A percentile compares a stretch with the other conserved stretches of the same genome.
Conservation (phyloP, 176 grass and related monocot genomes). For the Tillandsia fasciculata region DNA sequence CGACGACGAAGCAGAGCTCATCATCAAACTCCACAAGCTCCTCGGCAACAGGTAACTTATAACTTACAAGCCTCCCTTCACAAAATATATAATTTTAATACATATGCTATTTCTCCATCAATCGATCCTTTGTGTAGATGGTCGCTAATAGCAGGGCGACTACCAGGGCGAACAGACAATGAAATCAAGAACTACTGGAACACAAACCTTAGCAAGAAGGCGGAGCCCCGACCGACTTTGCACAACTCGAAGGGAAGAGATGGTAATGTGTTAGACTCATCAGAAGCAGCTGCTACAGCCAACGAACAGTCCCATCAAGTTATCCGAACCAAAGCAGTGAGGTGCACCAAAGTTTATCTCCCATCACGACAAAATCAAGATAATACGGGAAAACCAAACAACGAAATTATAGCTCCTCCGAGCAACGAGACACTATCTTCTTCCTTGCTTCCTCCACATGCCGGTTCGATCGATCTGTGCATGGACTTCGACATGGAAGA, state of each 20-base stretch:
- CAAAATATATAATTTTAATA: too few species aligned
- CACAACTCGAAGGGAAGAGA: background rate
- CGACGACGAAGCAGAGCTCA: conserved; percentile 29
- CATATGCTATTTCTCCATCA: too few species aligned
- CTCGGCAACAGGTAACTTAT: conserved; percentile 19
- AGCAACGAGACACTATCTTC: background rate
- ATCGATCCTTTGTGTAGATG: conserved; percentile 6
- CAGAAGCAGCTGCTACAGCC: background rate
- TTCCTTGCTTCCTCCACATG: conserved; percentile 2
- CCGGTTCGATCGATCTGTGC: background rate
- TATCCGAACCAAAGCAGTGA: conserved; percentile 25
- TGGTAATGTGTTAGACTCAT: background rate
- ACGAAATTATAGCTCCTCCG: background rate
- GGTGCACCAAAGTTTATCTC: conserved; percentile 29
- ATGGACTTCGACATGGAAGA: conserved; percentile 25
- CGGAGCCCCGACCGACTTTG: background rate
- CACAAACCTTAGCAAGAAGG: conserved; percentile 29
- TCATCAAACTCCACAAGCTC: conserved; percentile 33
- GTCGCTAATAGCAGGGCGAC: conserved; percentile 33
- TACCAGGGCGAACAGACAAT: conserved; percentile 20
- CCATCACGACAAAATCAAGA: background rate
- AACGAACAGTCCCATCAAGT: conserved; percentile 2
- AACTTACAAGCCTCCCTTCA: too few species aligned
- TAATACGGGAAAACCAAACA: too few species aligned
- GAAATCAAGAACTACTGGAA: conserved; percentile 31